These are phyloP conservation scores for Atkinsonella texensis DNA, from an alignment of 2,329 filamentous ascomycete species.

Conservation along the genomic window DNA sequence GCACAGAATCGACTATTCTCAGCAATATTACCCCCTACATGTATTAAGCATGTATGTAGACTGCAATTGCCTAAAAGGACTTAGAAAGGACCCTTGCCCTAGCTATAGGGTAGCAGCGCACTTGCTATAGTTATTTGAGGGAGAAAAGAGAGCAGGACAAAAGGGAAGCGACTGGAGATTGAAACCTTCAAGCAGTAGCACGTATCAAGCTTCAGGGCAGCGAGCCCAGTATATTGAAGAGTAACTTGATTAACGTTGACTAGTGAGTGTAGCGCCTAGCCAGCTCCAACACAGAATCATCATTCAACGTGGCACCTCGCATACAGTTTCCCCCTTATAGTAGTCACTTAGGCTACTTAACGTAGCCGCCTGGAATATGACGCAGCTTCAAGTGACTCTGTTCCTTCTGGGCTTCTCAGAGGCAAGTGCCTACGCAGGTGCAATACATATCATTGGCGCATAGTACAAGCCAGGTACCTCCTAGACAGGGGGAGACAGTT, in stretches of 20 bases:
- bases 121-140: too few relatives aligned
- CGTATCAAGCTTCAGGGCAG: too few relatives aligned
- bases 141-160: too few relatives aligned
- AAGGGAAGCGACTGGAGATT: too few relatives aligned
- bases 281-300: slow-evolving; percentile 51
- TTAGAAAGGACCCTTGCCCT: too few relatives aligned
- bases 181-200: too few relatives aligned
- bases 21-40: too few relatives aligned
- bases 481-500: slow-evolving; percentile 35
- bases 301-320: slow-evolving; percentile 52
- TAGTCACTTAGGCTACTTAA: slow-evolving; percentile 45
- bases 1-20: too few relatives aligned
- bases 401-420: slow-evolving; percentile 28
- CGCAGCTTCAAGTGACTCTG: slow-evolving; percentile 10
- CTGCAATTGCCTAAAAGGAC: too few relatives aligned
- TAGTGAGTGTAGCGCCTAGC: slow-evolving; percentile 29
- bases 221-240: too few relatives aligned
- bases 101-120: too few relatives aligned
- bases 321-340: slow-evolving; percentile 51
- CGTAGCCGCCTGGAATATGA: neutral
- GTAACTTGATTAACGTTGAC: neutral
- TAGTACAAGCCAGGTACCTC: slow-evolving; percentile 53
- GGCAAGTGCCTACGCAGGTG: slow-evolving; percentile 28
- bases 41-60: too few relatives aligned
- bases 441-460: slow-evolving; percentile 31